Conservation (phyloP, 768 basidiomycete species). For the Clavaria fumosa region DNA sequence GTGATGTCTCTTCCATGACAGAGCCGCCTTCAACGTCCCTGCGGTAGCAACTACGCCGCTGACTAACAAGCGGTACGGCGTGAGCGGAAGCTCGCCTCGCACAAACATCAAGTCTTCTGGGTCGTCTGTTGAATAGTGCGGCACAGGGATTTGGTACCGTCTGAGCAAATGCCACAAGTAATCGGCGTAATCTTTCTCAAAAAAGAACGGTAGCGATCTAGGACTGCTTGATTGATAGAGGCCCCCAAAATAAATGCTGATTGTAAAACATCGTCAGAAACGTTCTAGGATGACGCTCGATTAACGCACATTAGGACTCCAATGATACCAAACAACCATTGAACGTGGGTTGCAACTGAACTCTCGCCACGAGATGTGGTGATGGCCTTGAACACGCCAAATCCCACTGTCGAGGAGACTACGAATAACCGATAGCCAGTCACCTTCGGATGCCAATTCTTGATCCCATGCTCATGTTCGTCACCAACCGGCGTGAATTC, state of each 20-base stretch:
- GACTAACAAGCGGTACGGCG: neutral
- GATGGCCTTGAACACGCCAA: neutral
- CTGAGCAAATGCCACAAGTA: neutral
- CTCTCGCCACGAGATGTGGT: neutral
- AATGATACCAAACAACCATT: no score
- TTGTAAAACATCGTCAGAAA: no score
- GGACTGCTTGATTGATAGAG: neutral
- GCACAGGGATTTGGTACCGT: neutral
- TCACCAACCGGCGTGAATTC: neutral
- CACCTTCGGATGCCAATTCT: neutral
- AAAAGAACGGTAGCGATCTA: neutral
- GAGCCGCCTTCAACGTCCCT: neutral
- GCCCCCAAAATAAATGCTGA: neutral
- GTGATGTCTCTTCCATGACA: constrained; percentile 1
- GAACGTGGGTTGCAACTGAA: neutral
- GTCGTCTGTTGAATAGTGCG: constrained; percentile 1
- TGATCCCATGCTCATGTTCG: no score
- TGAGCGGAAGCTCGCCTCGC: neutral
- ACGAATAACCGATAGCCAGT: constrained; percentile 1
- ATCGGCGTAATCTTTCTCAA: neutral
- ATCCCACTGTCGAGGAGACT: neutral
- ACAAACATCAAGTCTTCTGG: no score
- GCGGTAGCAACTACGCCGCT: neutral
- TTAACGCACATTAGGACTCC: no score
- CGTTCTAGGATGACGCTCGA: no score